Evolutionary conservation across 106 monocot genomes (phyloP).

Genomic region (Acanthochlamys bracteata): DNA sequence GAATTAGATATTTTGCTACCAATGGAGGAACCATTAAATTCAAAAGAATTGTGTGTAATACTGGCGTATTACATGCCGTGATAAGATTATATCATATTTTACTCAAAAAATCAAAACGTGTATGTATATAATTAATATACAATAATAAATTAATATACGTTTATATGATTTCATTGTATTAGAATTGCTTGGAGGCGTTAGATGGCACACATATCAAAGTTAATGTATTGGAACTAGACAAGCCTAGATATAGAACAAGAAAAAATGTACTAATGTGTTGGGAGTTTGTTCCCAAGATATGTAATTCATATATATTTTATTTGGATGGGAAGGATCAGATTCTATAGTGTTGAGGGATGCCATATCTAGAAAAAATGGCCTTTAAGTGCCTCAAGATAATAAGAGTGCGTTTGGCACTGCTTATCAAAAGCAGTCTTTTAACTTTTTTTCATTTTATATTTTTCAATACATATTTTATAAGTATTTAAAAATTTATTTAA

Average conservation of each 20-base stretch:
- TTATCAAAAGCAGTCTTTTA: too few relatives aligned
- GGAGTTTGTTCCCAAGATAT: constrained; percentile 12
- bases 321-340: constrained; percentile 4
- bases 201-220: constrained; percentile 4
- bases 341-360: constrained; percentile 2
- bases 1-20: too few relatives aligned
- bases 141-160: background rate
- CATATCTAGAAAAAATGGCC: background rate
- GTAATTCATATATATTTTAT: constrained; percentile 5
- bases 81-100: background rate
- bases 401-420: too few relatives aligned
- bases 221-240: background rate
- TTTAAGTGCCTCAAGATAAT: background rate
- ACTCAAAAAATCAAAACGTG: background rate
- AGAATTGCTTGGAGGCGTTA: background rate
- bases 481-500: too few relatives aligned
- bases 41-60: too few relatives aligned
- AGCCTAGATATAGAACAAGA: background rate
- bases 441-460: too few relatives aligned
- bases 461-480: too few relatives aligned
- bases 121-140: background rate
- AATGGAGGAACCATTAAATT: too few relatives aligned
- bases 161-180: background rate
- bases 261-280: constrained; percentile 5
- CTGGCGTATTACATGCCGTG: background rate